Evolutionary conservation across 106 monocot species (phyloP), one percentile per base, ranked within the genome.

Genomic region (Apostasia shenzhenica): DNA sequence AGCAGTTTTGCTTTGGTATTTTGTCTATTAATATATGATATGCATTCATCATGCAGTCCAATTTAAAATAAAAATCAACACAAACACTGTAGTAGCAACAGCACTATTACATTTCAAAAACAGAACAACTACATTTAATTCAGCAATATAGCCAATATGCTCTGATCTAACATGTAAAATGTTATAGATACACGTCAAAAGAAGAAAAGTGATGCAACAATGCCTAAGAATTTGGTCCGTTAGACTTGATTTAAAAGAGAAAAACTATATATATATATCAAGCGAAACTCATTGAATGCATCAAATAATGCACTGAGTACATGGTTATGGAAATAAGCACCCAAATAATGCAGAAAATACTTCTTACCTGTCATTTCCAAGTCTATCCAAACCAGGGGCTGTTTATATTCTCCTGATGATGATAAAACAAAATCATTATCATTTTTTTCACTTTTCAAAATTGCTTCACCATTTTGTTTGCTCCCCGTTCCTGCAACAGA

Each of bases 361-460:
- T 6, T 26, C 57, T 7, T 54, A 88, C 88, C 84, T 67, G 88
- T 84, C 88, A 88, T 88, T 85, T 88, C 88, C 81, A 88, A 88
- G 74, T 88, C 88, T 56, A 88, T 88, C 88, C 88, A 88, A 26
- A 88, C 88, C 77, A 88, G 81, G 11, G 88, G 84, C 66, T 59
- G 53, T 45, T 66, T 84, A 51, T 84, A 80, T 42, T 76, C 76
- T 54, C 61, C 66, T 39, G 65, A 73, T 50, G 73, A 71, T 63
- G 71, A 63, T 39, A 67, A 13, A 50, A 67, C 47, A 43, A 63
- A 39, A 6, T 14, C 2, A 56, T 65, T 80, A 44, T 48, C 48
- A 67, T 55, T 59, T 57, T 71, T 67, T 4, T 39, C 4, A 59
- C 26, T 47, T 46, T 73, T 72, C n/a, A 67, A 45, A 13, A 53